Evolutionary conservation across 148 eudicot genomes (phyloP).

Genomic region (Persicaria maculosa): DNA sequence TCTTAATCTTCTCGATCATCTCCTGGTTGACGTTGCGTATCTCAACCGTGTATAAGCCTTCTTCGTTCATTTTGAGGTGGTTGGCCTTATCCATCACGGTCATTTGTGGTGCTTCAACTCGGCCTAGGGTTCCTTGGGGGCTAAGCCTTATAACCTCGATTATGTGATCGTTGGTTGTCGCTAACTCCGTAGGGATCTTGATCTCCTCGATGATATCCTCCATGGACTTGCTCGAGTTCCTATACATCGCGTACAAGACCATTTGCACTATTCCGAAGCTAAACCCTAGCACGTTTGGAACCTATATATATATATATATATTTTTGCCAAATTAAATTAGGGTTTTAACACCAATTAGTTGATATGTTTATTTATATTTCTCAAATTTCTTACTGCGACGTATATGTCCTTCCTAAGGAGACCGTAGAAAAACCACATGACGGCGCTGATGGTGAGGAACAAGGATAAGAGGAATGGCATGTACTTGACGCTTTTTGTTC

Average conservation of each 20-base stretch:
- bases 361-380: background rate
- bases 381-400: conserved; percentile 30
- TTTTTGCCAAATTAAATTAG: background rate
- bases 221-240: conserved; percentile 3
- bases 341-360: background rate
- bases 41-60: background rate
- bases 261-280: conserved; percentile 16
- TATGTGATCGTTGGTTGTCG: conserved; percentile 19
- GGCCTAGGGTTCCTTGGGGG: background rate
- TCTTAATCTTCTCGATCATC: background rate
- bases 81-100: background rate
- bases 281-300: conserved; percentile 20
- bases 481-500: conserved; percentile 34
- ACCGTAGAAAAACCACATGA: conserved; percentile 18
- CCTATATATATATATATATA: background rate
- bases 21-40: background rate
- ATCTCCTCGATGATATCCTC: conserved; percentile 18
- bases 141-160: conserved; percentile 36
- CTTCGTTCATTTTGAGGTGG: background rate
- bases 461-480: too few species aligned
- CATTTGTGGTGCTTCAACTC: background rate
- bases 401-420: conserved; percentile 38
- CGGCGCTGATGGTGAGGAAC: too few species aligned
- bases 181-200: conserved; percentile 12
- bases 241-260: conserved; percentile 13